phyloP scores from a whole-genome alignment of 768 basidiomycete genomes.

The Trametes cinnabarina region DNA sequence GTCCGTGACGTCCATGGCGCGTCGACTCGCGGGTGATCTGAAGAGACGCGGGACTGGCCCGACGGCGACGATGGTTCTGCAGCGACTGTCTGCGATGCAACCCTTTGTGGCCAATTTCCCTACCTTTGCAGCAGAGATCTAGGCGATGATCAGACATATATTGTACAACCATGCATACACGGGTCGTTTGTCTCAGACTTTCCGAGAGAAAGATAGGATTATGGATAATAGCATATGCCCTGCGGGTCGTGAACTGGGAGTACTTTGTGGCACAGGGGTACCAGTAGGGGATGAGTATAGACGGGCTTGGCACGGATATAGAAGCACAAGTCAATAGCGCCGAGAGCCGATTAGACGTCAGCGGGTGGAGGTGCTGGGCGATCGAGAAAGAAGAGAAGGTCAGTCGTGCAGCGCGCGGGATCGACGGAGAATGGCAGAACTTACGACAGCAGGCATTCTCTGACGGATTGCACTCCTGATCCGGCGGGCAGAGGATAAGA shows the following conservation, averaged over 20 bases:
- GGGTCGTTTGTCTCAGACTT: too few relatives aligned
- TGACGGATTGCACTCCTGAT: slow-evolving; percentile 61
- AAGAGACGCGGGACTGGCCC: slow-evolving; percentile 47
- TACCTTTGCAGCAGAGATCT: slow-evolving; percentile 47
- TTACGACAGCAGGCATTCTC: slow-evolving; percentile 82
- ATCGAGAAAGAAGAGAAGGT: slow-evolving; percentile 1
- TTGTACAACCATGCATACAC: too few relatives aligned
- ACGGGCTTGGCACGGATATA: neutral
- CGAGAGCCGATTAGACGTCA: slow-evolving; percentile 37
- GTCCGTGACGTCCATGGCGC: slow-evolving; percentile 60
- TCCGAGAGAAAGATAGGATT: neutral
- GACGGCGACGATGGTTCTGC: slow-evolving; percentile 52
- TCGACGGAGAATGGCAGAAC: slow-evolving; percentile 30
- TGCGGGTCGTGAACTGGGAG: neutral
- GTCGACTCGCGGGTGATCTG: slow-evolving; percentile 63
- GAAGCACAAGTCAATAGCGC: neutral
- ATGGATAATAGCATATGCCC: neutral
- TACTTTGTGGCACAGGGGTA: slow-evolving; percentile 29
- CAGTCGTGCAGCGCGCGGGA: slow-evolving; percentile 2
- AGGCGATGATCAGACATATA: neutral
- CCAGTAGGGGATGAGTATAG: slow-evolving; percentile 24
- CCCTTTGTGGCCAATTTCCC: slow-evolving; percentile 76
- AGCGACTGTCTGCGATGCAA: slow-evolving; percentile 59
- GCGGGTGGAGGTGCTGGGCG: slow-evolving; percentile 44
- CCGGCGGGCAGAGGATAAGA: slow-evolving; percentile 69